Evolutionary conservation across 352 stramenopile species (phyloP), one percentile per base, ranked within the genome.

Genomic region (Phytophthora melonis): DNA sequence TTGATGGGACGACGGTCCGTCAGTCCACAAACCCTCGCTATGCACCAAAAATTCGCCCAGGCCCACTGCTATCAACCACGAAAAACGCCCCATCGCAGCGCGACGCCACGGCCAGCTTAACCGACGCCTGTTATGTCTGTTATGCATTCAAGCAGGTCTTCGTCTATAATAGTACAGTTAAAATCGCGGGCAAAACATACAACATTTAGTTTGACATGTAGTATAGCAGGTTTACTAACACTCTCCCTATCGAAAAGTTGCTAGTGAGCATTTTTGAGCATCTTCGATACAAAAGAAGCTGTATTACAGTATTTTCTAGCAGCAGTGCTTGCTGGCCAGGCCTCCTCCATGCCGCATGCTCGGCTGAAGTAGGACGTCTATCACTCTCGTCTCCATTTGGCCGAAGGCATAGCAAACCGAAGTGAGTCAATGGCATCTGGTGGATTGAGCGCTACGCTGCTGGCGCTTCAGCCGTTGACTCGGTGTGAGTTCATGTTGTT

Each of bases 21-120:
- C 41, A 55, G 58, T 70, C 68, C 60, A 74, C 59, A 67, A 67
- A 58, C 70, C 68, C 65, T 27, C 54, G 56, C 59, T 70, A 59
- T 74, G 65, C 70, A 69, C 70, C 70, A 70, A 74, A 66, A 70
- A 66, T 59, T 65, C 52, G 67, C 60, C 52, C 47, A 23, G 10
- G 32, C 52, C 67, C 63, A 73, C 68, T 77, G 60, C 58, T 74
- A 62, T 74, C 68, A 77, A 65, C 36, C 19, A 18, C 10, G 25
- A 16, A 14, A 56, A 70, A 53, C 59, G 63, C 56, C 68, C 55
- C 66, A 75, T 75, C 62, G 74, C 43, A 55, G 30, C 16, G 41
- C 66, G 45, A 75, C 56, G 50, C 23, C 39, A 78, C 65, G 55
- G 55, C 6, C 58, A 47, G 0, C 0, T 5, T 63, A 66, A 69